Conservation (phyloP, 345 rosid genomes). For the Bruguiera gymnorhiza region DNA sequence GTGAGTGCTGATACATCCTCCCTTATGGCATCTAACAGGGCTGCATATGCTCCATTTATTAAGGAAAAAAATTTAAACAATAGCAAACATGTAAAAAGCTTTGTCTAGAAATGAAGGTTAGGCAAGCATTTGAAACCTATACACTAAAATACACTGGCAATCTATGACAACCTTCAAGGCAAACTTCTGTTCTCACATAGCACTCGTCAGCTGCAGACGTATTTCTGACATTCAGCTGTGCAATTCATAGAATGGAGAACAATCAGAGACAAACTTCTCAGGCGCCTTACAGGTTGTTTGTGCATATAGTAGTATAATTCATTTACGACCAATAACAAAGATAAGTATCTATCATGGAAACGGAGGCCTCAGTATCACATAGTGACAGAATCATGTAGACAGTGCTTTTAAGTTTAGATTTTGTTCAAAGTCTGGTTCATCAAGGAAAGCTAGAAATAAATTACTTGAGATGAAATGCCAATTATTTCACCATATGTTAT, state of each 20-base stretch:
- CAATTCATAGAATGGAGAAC: constrained; percentile 21
- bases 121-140: constrained; percentile 6
- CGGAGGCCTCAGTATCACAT: neutral
- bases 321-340: constrained; percentile 6
- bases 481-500: too few relatives aligned
- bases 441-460: constrained; percentile 4
- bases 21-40: constrained; percentile 72
- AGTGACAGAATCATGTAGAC: neutral
- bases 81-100: neutral
- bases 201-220: constrained; percentile 95
- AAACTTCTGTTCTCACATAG: constrained; percentile 79
- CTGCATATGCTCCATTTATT: constrained; percentile 38
- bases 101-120: neutral
- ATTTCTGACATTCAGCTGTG: constrained; percentile 89
- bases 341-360: neutral
- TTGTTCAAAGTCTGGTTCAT: neutral
- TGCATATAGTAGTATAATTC: constrained; percentile 11
- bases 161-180: constrained; percentile 75
- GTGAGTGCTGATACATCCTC: constrained; percentile 71
- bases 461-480: neutral
- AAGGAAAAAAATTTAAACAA: constrained; percentile 7
- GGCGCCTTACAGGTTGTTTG: constrained; percentile 9
- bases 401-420: constrained; percentile 2
- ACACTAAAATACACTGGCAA: constrained; percentile 3
- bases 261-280: constrained; percentile 14